These are phyloP conservation scores for Tetraselmis striata DNA, from an alignment of 139 green algal species.

Conservation along the genomic window DNA sequence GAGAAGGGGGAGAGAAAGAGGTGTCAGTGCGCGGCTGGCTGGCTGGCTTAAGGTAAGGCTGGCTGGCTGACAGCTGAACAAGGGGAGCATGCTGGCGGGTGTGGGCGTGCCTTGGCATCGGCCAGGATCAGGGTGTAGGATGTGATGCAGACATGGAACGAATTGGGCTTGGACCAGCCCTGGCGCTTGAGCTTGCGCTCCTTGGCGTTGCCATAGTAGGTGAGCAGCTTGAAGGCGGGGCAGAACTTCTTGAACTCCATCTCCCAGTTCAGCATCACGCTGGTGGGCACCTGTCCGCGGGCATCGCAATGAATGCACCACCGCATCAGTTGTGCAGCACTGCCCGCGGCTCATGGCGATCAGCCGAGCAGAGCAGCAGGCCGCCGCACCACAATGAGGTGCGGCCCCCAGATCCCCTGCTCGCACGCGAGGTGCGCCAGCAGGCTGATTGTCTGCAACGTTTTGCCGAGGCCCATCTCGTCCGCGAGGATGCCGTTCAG, in stretches of 20 bases:
- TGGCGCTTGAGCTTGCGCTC: slow-evolving; percentile 91
- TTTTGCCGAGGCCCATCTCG: slow-evolving; percentile 94
- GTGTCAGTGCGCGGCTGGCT: no score
- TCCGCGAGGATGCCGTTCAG: slow-evolving; percentile 96
- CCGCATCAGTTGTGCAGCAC: no score
- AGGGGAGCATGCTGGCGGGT: no score
- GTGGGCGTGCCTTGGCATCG: slow-evolving; percentile 25
- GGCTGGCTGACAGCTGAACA: slow-evolving; percentile 20
- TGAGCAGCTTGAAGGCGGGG: slow-evolving; percentile 97
- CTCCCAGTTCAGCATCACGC: slow-evolving; percentile 99
- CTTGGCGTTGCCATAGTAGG: slow-evolving; percentile 91
- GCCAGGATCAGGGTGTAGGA: slow-evolving; percentile 92
- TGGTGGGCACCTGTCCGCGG: slow-evolving; percentile 69
- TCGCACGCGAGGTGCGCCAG: slow-evolving; percentile 88
- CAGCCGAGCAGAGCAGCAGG: background rate
- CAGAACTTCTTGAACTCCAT: slow-evolving; percentile 99
- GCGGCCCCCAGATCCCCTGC: slow-evolving; percentile 88
- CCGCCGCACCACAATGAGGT: slow-evolving; percentile 89
- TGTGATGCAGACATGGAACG: slow-evolving; percentile 99
- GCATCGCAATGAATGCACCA: no score
- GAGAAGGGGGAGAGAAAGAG: no score
- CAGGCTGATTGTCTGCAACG: slow-evolving; percentile 80
- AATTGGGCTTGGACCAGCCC: slow-evolving; percentile 94
- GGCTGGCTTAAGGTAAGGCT: no score
- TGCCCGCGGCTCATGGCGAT: background rate